Conservation (phyloP, 1,139 yeast genomes). For the Hyphopichia pseudoburtonii region DNA sequence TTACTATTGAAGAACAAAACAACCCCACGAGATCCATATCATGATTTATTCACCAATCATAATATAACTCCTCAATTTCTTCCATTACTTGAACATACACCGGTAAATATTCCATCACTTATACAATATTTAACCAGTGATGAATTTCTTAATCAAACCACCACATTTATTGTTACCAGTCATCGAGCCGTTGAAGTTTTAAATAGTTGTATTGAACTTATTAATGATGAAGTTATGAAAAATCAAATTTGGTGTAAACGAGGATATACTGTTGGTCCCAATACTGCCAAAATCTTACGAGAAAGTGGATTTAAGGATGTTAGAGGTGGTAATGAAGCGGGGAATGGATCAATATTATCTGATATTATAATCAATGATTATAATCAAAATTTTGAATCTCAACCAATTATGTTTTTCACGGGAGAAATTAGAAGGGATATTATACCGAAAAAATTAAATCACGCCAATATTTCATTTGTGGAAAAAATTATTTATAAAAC, state of each 20-base stretch:
- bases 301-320: slow-evolving; percentile 67
- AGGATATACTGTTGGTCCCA: slow-evolving; percentile 90
- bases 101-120: slow-evolving; percentile 47
- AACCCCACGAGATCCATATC: slow-evolving; percentile 65
- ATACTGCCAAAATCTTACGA: slow-evolving; percentile 64
- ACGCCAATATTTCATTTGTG: slow-evolving; percentile 42
- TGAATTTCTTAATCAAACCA: slow-evolving; percentile 35
- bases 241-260: slow-evolving; percentile 42
- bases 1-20: slow-evolving; percentile 68
- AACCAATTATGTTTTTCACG: slow-evolving; percentile 66
- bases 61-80: slow-evolving; percentile 52
- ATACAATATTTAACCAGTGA: slow-evolving; percentile 38
- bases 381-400: slow-evolving; percentile 12
- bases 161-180: slow-evolving; percentile 76
- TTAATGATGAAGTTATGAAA: slow-evolving; percentile 15
- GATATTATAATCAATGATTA: slow-evolving; percentile 55
- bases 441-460: slow-evolving; percentile 60
- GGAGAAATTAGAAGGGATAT: slow-evolving; percentile 85
- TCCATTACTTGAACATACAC: slow-evolving; percentile 68
- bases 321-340: slow-evolving; percentile 74
- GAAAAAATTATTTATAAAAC: slow-evolving; percentile 78
- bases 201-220: slow-evolving; percentile 38
- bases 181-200: slow-evolving; percentile 90
- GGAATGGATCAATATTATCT: slow-evolving; percentile 75
- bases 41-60: slow-evolving; percentile 31